Evolutionary conservation across 108 stramenopile species (phyloP).

Genomic region (Pelagomonas calceolata): DNA sequence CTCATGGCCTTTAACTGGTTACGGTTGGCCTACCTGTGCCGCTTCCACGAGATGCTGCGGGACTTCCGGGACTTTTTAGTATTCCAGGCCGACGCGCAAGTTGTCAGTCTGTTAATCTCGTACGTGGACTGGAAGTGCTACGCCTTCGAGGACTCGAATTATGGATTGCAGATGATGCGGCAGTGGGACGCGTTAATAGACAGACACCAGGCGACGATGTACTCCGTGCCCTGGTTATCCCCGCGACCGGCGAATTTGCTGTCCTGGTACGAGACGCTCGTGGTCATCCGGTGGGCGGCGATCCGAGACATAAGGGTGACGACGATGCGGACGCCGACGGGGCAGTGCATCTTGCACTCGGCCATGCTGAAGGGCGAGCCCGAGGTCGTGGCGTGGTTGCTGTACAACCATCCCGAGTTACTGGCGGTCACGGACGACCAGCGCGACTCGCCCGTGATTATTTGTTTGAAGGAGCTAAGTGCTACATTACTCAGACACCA

Average conservation of each 20-base stretch:
- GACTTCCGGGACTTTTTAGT: background rate
- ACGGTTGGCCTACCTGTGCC: background rate
- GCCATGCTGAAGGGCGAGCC: slow-evolving; percentile 17
- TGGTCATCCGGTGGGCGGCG: slow-evolving; percentile 15
- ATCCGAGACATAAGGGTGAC: slow-evolving; percentile 1
- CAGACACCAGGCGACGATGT: slow-evolving; percentile 1
- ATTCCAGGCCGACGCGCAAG: background rate
- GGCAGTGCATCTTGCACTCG: slow-evolving; percentile 5
- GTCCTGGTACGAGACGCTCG: background rate
- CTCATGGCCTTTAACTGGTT: background rate
- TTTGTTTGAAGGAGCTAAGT: slow-evolving; percentile 12
- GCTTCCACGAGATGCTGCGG: slow-evolving; percentile 1
- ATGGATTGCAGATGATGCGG: slow-evolving; percentile 3
- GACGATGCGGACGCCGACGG: slow-evolving; percentile 6
- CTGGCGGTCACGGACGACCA: slow-evolving; percentile 7
- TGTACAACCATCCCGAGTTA: slow-evolving; percentile 5
- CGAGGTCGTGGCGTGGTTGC: slow-evolving; percentile 8
- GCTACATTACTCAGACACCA: background rate
- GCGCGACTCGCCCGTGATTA: slow-evolving; percentile 16
- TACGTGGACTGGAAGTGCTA: slow-evolving; percentile 1
- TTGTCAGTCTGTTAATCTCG: slow-evolving; percentile 3
- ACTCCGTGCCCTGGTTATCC: background rate
- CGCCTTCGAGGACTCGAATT: slow-evolving; percentile 10
- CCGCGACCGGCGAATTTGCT: slow-evolving; percentile 8
- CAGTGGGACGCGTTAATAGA: slow-evolving; percentile 18